Base-by-base conservation (phyloP, 2,329 filamentous ascomycete genomes). In the Ascochyta clinopodiicola region DNA sequence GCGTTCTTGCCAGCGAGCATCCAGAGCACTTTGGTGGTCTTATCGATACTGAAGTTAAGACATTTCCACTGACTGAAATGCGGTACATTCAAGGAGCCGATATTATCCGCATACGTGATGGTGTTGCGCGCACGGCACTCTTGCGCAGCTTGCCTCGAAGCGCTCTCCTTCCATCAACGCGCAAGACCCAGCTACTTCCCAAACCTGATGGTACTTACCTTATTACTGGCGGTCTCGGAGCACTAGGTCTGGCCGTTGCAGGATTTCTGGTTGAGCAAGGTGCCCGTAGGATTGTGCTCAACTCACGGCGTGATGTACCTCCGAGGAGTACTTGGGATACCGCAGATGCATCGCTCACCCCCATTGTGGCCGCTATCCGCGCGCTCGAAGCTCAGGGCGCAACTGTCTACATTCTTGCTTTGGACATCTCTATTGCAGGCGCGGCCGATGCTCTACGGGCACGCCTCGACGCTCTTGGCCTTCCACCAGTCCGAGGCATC, bases 1-100 rank as follows among this genome's bases (percentile, higher is more conserved):
- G 77, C 27, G 74, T 80, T 48, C 70, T 77, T 48, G 72, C 74
- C 7, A 66, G 67, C 1, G 78, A 79, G 61, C 71, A 78, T 24
- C 63, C 75, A 1, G 74, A 78, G 15, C 43, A 67, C 10, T 78
- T 70, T 61, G 76, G 77, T 17, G 73, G 76, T 77, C 51, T 61
- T n/a, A 56, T 61, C 38, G 59, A 61, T 32, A 53, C 27, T 34
- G 59, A 61, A 24, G 57, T 44, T 5, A 31, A 46, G 0, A 35
- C 27, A 4, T 73, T 79, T 24, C 77, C 77, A 6, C 56, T 75
- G 3, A 56, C 72, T 24, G 63, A 71, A 6, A 57, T 80, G 27
- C 74, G 72, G 40, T 79, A 80, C 44, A 72, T 79, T 17, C 68
- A 51, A 35, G 49, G 44, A 27, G 25, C 35, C 19, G 43, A 46